Conservation (phyloP, 805 yeast species). For the Kockiozyma suomiensis region DNA sequence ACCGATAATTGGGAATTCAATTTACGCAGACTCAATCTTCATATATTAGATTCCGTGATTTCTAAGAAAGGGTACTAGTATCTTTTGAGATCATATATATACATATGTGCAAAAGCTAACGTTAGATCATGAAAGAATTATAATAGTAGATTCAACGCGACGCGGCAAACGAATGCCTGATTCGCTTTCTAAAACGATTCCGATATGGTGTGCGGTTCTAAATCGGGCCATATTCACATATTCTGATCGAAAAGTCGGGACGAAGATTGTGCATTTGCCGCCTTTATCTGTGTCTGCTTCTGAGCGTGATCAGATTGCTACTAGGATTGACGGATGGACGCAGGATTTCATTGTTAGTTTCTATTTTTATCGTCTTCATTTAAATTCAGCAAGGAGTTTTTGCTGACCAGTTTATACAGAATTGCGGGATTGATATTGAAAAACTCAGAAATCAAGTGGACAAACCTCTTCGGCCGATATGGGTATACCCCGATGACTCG, state of each 20-base stretch:
- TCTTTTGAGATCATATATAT: not conserved
- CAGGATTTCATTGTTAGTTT: constrained; percentile 47
- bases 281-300: constrained; percentile 60
- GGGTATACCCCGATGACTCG: constrained; percentile 62
- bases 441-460: constrained; percentile 43
- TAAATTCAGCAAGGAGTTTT: too few relatives aligned
- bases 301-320: constrained; percentile 57
- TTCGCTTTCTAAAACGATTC: constrained; percentile 81
- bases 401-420: constrained; percentile 7
- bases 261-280: constrained; percentile 41
- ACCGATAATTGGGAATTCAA: constrained; percentile 79
- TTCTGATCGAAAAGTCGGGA: constrained; percentile 35
- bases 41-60: constrained; percentile 56
- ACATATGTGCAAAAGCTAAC: not conserved
- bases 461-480: constrained; percentile 64
- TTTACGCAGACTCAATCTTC: constrained; percentile 71
- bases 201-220: constrained; percentile 87
- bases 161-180: constrained; percentile 86
- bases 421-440: constrained; percentile 45
- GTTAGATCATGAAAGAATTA: constrained; percentile 36
- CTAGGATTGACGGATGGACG: constrained; percentile 54
- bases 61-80: constrained; percentile 46
- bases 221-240: constrained; percentile 53
- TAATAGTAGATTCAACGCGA: constrained; percentile 81
- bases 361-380: too few relatives aligned